A percentile compares a stretch with the other conserved stretches of the same genome.
Conservation (phyloP, 2,329 filamentous ascomycete species). For the Hawksworthiomyces lignivorus region DNA sequence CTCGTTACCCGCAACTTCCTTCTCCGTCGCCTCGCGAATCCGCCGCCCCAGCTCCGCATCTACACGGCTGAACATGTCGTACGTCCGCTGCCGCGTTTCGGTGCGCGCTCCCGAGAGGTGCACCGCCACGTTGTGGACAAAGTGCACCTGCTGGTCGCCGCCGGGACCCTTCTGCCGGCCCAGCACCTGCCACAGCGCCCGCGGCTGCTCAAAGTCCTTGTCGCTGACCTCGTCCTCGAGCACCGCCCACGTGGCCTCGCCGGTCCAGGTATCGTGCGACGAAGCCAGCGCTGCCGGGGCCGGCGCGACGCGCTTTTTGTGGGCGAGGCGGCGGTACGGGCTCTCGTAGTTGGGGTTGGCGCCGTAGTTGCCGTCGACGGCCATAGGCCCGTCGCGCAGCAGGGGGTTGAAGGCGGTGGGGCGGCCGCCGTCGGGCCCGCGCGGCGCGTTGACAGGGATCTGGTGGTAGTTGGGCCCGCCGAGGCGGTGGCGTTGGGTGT, state of each 20-base stretch:
- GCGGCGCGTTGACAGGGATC: slow-evolving; percentile 53
- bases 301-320: slow-evolving; percentile 26
- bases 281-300: slow-evolving; percentile 31
- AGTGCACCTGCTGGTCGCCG: slow-evolving; percentile 56
- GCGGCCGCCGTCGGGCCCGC: too few relatives aligned
- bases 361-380: slow-evolving; percentile 57
- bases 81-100: slow-evolving; percentile 49
- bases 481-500: slow-evolving; percentile 56
- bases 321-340: slow-evolving; percentile 38
- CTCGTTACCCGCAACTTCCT: slow-evolving; percentile 20
- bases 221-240: slow-evolving; percentile 36
- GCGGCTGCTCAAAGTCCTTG: slow-evolving; percentile 43
- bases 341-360: slow-evolving; percentile 51
- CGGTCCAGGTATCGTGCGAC: slow-evolving; percentile 41
- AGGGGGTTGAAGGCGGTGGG: slow-evolving; percentile 59
- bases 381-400: slow-evolving; percentile 67
- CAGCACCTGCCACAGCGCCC: slow-evolving; percentile 40
- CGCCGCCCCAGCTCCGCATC: slow-evolving; percentile 43
- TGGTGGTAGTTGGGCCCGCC: slow-evolving; percentile 59
- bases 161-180: slow-evolving; percentile 40
- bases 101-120: slow-evolving; percentile 47
- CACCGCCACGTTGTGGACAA: slow-evolving; percentile 50
- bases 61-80: slow-evolving; percentile 54
- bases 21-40: slow-evolving; percentile 47
- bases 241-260: slow-evolving; percentile 33